Conservation (phyloP, 2,329 filamentous ascomycete genomes). For the Colletotrichum chlorophyti region DNA sequence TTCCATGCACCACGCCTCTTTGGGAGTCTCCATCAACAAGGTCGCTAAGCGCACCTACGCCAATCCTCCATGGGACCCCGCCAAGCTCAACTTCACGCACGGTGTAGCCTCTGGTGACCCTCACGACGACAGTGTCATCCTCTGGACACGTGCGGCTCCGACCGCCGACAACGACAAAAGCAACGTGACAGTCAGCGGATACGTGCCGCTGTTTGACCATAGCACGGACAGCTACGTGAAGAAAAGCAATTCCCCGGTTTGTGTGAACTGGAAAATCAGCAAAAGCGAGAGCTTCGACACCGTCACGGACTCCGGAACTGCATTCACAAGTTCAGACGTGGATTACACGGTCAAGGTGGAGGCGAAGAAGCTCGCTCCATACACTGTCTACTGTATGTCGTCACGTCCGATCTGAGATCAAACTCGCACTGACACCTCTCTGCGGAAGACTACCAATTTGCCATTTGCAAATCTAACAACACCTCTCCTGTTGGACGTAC, state of each 20-base stretch:
- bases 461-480: conserved; percentile 67
- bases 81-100: conserved; percentile 68
- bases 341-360: conserved; percentile 81
- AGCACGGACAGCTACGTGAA: conserved; percentile 55
- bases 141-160: conserved; percentile 56
- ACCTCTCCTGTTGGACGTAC: conserved; percentile 70
- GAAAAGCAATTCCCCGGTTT: conserved; percentile 61
- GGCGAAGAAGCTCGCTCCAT: conserved; percentile 66
- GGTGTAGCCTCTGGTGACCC: conserved; percentile 61
- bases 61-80: conserved; percentile 48
- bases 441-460: conserved; percentile 65
- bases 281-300: conserved; percentile 46
- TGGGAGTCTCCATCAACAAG: conserved; percentile 70
- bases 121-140: conserved; percentile 64
- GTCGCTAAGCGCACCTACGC: conserved; percentile 61
- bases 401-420: conserved; percentile 34
- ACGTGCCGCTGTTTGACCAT: conserved; percentile 51
- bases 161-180: conserved; percentile 52
- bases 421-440: neutral
- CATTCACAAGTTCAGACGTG: conserved; percentile 75
- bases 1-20: conserved; percentile 66
- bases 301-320: conserved; percentile 62
- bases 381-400: conserved; percentile 62
- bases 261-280: conserved; percentile 69
- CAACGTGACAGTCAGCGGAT: conserved; percentile 50